A percentile compares a stretch with the other conserved stretches of the same genome.
These are phyloP conservation scores for Euphorbia celastroides DNA, from an alignment of 441 rosid genomes.

Conservation along the genomic window DNA sequence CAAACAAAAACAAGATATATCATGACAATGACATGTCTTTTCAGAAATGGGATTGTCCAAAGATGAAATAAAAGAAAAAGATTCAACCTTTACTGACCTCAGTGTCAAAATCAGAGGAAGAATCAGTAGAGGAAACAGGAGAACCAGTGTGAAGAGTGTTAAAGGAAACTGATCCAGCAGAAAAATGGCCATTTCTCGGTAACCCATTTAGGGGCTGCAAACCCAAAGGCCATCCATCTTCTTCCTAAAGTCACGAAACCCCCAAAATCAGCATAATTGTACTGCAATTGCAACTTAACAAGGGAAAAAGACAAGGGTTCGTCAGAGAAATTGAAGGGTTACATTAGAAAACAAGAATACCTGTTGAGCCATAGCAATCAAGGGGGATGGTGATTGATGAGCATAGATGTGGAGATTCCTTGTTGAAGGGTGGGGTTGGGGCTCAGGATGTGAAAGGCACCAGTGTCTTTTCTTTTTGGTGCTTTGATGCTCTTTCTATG, in stretches of 20 bases:
- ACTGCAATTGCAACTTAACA: constrained; percentile 15
- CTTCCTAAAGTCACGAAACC: constrained; percentile 35
- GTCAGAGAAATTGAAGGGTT: constrained; percentile 17
- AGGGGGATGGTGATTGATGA: constrained; percentile 5
- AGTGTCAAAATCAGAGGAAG: constrained; percentile 51
- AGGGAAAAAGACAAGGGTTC: constrained; percentile 7
- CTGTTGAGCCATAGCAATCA: constrained; percentile 39
- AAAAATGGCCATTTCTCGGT: constrained; percentile 21
- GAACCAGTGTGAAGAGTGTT: constrained; percentile 45
- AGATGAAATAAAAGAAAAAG: not conserved
- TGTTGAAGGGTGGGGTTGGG: constrained; percentile 7
- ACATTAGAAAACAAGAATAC: constrained; percentile 26
- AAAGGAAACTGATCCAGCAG: constrained; percentile 41
- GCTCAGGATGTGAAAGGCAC: constrained; percentile 12
- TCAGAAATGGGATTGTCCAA: not conserved
- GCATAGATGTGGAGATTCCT: not conserved
- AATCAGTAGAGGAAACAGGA: constrained; percentile 40
- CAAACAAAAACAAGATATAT: not conserved
- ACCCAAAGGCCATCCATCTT: constrained; percentile 53
- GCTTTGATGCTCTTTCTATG: not conserved
- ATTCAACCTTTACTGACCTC: constrained; percentile 33
- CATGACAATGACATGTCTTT: not conserved
- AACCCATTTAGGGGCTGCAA: constrained; percentile 44
- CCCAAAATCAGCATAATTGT: constrained; percentile 11
- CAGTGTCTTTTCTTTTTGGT: constrained; percentile 13